Evolutionary conservation across 208 protist species (phyloP).

Genomic region (Trichomonas tenax): DNA sequence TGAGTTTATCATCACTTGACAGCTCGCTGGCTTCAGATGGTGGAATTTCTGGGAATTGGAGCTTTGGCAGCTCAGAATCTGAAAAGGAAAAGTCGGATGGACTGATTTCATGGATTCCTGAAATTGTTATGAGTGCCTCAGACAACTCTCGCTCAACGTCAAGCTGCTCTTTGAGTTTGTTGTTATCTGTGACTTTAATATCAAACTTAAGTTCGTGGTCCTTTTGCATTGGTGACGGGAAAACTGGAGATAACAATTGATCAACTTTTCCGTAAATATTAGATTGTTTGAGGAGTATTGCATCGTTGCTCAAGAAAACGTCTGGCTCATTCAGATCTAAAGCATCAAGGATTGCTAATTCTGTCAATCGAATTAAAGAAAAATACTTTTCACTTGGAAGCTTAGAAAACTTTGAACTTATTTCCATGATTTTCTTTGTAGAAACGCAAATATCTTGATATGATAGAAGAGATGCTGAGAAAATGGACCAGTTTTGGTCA

Average conservation of each 20-base stretch:
- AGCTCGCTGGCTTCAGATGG: too few relatives aligned
- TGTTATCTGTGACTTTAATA: too few relatives aligned
- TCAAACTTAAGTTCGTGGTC: too few relatives aligned
- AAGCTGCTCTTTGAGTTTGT: too few relatives aligned
- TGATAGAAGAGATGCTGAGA: not conserved
- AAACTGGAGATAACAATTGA: not conserved
- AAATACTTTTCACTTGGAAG: not conserved
- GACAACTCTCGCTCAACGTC: too few relatives aligned
- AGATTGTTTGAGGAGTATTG: not conserved
- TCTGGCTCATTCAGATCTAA: not conserved
- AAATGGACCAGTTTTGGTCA: not conserved
- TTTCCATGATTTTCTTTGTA: not conserved
- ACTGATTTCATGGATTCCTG: too few relatives aligned
- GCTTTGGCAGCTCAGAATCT: too few relatives aligned
- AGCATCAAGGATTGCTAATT: not conserved
- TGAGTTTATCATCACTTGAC: too few relatives aligned
- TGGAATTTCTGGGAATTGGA: too few relatives aligned
- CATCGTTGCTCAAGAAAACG: not conserved
- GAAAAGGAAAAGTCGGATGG: too few relatives aligned
- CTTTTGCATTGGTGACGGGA: not conserved
- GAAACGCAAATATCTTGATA: not conserved
- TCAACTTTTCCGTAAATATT: not conserved
- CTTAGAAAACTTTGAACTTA: not conserved
- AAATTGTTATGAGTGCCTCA: too few relatives aligned
- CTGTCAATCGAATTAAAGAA: not conserved